Evolutionary conservation across 805 yeast genomes (phyloP).

Genomic region (Ogataea pini): DNA sequence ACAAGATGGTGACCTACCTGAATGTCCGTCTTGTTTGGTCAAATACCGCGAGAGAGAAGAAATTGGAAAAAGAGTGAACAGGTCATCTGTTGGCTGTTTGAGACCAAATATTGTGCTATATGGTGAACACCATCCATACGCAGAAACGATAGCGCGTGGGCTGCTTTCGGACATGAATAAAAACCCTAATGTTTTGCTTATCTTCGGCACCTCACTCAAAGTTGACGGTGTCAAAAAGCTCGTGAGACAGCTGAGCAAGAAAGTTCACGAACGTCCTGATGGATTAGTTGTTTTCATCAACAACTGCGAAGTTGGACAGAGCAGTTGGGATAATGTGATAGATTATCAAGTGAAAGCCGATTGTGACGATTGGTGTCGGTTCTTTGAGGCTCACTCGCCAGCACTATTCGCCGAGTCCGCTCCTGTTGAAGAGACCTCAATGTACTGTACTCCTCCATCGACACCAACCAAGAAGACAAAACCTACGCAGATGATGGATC

Average conservation of each 20-base stretch:
- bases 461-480: constrained; percentile 19
- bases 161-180: constrained; percentile 62
- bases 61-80: constrained; percentile 73
- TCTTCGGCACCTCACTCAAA: constrained; percentile 89
- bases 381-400: constrained; percentile 55
- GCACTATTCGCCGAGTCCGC: constrained; percentile 50
- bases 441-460: constrained; percentile 27
- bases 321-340: constrained; percentile 67
- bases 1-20: constrained; percentile 68
- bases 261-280: constrained; percentile 68
- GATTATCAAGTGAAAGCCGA: constrained; percentile 81
- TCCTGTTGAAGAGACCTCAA: constrained; percentile 18
- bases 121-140: constrained; percentile 91
- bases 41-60: constrained; percentile 55
- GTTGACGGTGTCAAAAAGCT: constrained; percentile 86
- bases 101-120: constrained; percentile 90
- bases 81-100: constrained; percentile 70
- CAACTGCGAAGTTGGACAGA: constrained; percentile 58
- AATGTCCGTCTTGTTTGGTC: constrained; percentile 68
- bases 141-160: constrained; percentile 75
- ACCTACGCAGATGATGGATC: not conserved
- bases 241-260: constrained; percentile 66
- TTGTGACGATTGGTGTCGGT: constrained; percentile 78
- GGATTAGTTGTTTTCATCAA: constrained; percentile 81
- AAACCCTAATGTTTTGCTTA: constrained; percentile 76